Percentiles rank a stretch among this genome's conserved stretches.
Conservation (phyloP, 2,329 filamentous ascomycete genomes). For the Dendrostoma leiphaemia region DNA sequence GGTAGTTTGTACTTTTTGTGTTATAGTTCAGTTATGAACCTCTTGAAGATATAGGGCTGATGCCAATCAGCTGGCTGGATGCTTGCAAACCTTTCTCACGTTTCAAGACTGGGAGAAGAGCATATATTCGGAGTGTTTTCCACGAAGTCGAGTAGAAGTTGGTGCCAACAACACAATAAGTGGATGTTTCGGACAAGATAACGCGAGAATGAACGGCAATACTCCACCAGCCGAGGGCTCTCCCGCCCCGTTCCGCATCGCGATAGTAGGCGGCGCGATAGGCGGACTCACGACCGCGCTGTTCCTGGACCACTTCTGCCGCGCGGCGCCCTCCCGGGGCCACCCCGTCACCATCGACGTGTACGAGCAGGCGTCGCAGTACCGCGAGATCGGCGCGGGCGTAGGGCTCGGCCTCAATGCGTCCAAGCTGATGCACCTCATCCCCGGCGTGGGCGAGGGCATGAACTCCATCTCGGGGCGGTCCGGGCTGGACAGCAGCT, state of each 20-base stretch:
- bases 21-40: too few relatives aligned
- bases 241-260: slow-evolving; percentile 8
- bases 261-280: slow-evolving; percentile 15
- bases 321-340: neutral
- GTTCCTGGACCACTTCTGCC: slow-evolving; percentile 14
- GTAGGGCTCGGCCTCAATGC: slow-evolving; percentile 35
- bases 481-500: neutral
- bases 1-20: too few relatives aligned
- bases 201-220: neutral
- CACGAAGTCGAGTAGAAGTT: too few relatives aligned
- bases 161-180: too few relatives aligned
- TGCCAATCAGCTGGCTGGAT: too few relatives aligned
- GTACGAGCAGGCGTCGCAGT: slow-evolving; percentile 15
- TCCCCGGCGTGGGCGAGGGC: slow-evolving; percentile 5
- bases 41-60: too few relatives aligned
- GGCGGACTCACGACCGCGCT: slow-evolving; percentile 12
- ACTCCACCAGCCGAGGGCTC: neutral
- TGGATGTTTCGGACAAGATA: too few relatives aligned
- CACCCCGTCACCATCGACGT: slow-evolving; percentile 7
- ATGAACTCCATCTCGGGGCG: slow-evolving; percentile 13
- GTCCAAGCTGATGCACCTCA: slow-evolving; percentile 10
- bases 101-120: too few relatives aligned
- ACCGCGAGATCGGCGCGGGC: slow-evolving; percentile 15
- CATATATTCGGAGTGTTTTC: too few relatives aligned
- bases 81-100: too few relatives aligned